Evolutionary conservation across 2,329 filamentous ascomycete species (phyloP).

Genomic region (Cylindrodendrum hubeiense): DNA sequence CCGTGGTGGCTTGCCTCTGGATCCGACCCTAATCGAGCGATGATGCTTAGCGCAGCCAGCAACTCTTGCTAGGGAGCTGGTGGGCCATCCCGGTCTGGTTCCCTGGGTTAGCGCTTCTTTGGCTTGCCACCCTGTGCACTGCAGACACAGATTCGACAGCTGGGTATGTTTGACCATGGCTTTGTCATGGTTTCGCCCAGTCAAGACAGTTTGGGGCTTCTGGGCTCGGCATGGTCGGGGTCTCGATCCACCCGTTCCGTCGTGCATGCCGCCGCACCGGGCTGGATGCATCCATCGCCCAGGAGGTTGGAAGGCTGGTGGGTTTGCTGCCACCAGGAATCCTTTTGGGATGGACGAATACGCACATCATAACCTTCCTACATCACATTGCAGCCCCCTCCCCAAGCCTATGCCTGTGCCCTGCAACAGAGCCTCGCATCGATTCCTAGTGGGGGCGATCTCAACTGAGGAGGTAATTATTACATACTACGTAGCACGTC

Average conservation of each 20-base stretch:
- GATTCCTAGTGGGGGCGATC: constrained; percentile 10
- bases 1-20: constrained; percentile 23
- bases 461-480: constrained; percentile 4
- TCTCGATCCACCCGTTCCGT: constrained; percentile 29
- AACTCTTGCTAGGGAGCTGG: constrained; percentile 15
- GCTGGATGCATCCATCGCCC: constrained; percentile 27
- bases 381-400: constrained; percentile 2
- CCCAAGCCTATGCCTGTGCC: not conserved
- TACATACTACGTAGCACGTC: not conserved
- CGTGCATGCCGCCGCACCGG: constrained; percentile 20
- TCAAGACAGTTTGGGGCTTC: not conserved
- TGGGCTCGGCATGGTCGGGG: constrained; percentile 28
- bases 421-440: constrained; percentile 22
- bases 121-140: constrained; percentile 5
- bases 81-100: constrained; percentile 13
- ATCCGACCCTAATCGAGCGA: constrained; percentile 28
- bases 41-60: constrained; percentile 20
- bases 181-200: constrained; percentile 10
- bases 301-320: constrained; percentile 21
- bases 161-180: not conserved
- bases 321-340: constrained; percentile 28
- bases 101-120: constrained; percentile 15
- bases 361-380: constrained; percentile 18
- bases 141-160: constrained; percentile 1
- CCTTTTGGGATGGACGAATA: constrained; percentile 11